Evolutionary conservation across 2,329 filamentous ascomycete species (phyloP).

Genomic region (Kalmusia sp.): DNA sequence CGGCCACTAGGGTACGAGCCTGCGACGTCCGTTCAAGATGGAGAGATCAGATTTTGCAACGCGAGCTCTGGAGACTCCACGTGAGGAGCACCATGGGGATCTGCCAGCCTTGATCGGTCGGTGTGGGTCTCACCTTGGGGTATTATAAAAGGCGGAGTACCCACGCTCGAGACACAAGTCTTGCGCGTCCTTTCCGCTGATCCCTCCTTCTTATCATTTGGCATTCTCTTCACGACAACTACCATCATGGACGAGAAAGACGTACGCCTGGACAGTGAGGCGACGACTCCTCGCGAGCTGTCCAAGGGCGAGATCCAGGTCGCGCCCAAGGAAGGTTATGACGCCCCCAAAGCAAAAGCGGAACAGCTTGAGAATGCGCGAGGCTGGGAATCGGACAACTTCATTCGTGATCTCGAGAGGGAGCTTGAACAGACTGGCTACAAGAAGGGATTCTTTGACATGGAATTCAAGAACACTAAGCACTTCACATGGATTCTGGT

Average conservation of each 20-base stretch:
- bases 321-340: conserved; percentile 28
- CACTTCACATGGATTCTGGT: conserved; percentile 74
- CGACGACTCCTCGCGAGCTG: conserved; percentile 15
- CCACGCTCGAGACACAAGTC: conserved; percentile 5
- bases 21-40: conserved; percentile 26
- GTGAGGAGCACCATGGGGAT: conserved; percentile 28
- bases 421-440: conserved; percentile 44
- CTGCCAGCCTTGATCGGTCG: conserved; percentile 3
- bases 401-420: conserved; percentile 51
- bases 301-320: conserved; percentile 26
- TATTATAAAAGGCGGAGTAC: conserved; percentile 33
- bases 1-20: conserved; percentile 16
- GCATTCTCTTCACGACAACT: conserved; percentile 19
- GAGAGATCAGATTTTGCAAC: conserved; percentile 25
- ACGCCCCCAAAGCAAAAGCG: conserved; percentile 38
- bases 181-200: conserved; percentile 18
- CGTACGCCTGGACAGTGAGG: conserved; percentile 14
- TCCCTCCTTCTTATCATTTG: conserved; percentile 13
- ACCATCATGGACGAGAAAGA: conserved; percentile 37
- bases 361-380: conserved; percentile 41
- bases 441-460: conserved; percentile 56
- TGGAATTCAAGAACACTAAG: conserved; percentile 67
- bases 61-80: conserved; percentile 34
- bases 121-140: conserved; percentile 26
- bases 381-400: conserved; percentile 54